Evolutionary conservation across 2,329 filamentous ascomycete genomes (phyloP), one percentile per base, ranked within the genome.

Genomic region (Fusarium sp.): DNA sequence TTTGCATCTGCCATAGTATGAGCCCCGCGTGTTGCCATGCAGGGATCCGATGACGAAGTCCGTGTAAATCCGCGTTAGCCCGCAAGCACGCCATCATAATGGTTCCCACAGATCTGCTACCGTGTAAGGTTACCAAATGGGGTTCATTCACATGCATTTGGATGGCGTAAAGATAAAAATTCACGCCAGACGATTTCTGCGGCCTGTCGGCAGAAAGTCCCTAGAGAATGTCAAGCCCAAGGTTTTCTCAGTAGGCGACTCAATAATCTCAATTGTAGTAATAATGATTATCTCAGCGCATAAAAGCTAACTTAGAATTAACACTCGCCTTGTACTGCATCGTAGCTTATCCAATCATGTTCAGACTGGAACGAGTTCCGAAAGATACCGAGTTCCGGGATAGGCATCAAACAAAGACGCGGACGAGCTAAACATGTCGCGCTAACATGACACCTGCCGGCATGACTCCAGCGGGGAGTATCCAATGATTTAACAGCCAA

Each of bases 21-120:
- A 55, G n/a, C 52, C 22, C 52, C 20, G 33, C 22, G 44, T 63
- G 45, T 22, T 28, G 28, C 4, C 22, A 62, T 33, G 4, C 4
- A 42, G 9, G 42, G 28, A 17, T 6, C 10, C n/a, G 7, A 40
- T 48, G 26, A 62, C 24, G 43, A 34, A 48, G 42, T 63, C 18
- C 45, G 36, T 10, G 26, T 13, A 39, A 62, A 46, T n/a, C 20
- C 14, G 40, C 24, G 34, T 38, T 46, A 26, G 38, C 10, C 31
- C 33, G 54, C 45, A 39, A 53, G 58, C 60, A 63, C 60, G 60
- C 28, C 60, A 63, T 63, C 36, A 17, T 28, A 20, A 13, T 9
- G 1, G 9, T 15, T 28, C 3, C 5, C 34, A 52, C 20, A 2
- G 20, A 57, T 42, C 20, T 42, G 11, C 26, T 4, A 26, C 13